Percentiles rank a stretch among this genome's conserved stretches.
These are phyloP conservation scores for Fusarium redolens DNA, from an alignment of 2,329 filamentous ascomycete species.

Conservation along the genomic window DNA sequence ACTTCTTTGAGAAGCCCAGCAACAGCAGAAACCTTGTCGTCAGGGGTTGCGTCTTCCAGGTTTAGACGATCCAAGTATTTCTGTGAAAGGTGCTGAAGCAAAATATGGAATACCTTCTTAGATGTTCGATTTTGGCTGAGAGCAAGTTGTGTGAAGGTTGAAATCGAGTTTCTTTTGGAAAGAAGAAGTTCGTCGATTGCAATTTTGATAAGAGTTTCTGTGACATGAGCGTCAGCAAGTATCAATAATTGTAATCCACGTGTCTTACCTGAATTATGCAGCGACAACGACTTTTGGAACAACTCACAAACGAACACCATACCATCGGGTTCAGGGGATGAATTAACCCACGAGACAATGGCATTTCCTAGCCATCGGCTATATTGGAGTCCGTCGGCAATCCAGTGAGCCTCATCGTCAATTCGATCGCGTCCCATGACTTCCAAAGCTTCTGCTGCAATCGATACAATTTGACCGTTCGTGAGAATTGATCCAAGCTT, in stretches of 20 bases:
- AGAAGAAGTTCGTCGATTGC: constrained; percentile 54
- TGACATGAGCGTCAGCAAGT: not conserved
- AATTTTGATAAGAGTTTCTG: constrained; percentile 56
- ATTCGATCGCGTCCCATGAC: constrained; percentile 54
- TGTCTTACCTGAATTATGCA: constrained; percentile 76
- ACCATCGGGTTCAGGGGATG: constrained; percentile 49
- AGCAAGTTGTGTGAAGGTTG: constrained; percentile 47
- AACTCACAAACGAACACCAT: constrained; percentile 59
- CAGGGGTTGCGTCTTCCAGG: constrained; percentile 46
- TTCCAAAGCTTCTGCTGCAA: constrained; percentile 67
- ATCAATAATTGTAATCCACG: not conserved
- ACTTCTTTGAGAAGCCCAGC: constrained; percentile 67
- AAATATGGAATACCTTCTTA: constrained; percentile 45
- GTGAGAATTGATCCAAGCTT: constrained; percentile 58
- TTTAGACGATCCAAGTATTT: constrained; percentile 54
- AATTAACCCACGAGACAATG: constrained; percentile 60
- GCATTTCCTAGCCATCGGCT: constrained; percentile 77
- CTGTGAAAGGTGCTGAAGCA: constrained; percentile 57
- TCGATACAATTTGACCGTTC: constrained; percentile 61
- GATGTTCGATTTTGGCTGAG: constrained; percentile 43
- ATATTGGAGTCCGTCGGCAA: constrained; percentile 73
- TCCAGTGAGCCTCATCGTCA: constrained; percentile 60
- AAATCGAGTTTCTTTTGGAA: constrained; percentile 31
- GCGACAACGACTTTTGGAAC: constrained; percentile 69
- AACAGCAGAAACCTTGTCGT: constrained; percentile 64